Conservation (phyloP, 75 land plant genomes). For the Pinus tabuliformis region DNA sequence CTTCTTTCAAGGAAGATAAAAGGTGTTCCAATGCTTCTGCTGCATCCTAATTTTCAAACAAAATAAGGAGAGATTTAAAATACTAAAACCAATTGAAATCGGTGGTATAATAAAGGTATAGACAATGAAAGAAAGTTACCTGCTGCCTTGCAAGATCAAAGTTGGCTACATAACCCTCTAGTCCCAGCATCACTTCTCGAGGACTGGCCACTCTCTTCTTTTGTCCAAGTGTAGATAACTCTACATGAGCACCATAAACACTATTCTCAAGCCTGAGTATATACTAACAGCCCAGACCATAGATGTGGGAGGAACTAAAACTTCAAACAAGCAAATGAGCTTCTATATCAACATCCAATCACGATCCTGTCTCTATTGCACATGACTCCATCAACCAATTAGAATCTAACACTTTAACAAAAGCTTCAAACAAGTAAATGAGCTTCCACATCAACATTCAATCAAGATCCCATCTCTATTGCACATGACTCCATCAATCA, state of each 20-base stretch:
- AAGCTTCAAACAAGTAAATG: neutral
- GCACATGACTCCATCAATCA: neutral
- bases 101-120: neutral
- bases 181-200: conserved; percentile 57
- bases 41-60: conserved; percentile 64
- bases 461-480: conserved; percentile 4
- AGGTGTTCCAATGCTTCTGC: conserved; percentile 87
- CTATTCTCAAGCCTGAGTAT: neutral
- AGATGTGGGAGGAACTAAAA: neutral
- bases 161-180: conserved; percentile 49
- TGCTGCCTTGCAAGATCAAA: conserved; percentile 72
- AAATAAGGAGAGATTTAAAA: neutral
- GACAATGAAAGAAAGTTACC: conserved; percentile 23
- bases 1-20: conserved; percentile 65
- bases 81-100: neutral
- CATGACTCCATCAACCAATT: neutral
- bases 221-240: conserved; percentile 35
- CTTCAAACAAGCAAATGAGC: neutral
- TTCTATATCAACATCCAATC: conserved; percentile 1
- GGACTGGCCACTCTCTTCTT: conserved; percentile 49
- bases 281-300: neutral
- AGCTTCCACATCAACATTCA: neutral
- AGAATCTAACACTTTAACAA: neutral
- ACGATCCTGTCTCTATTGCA: neutral
- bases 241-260: conserved; percentile 28